A percentile compares a stretch with the other conserved stretches of the same genome.
Evolutionary conservation across 345 rosid species (phyloP).

Genomic region (Lagerstroemia speciosa): DNA sequence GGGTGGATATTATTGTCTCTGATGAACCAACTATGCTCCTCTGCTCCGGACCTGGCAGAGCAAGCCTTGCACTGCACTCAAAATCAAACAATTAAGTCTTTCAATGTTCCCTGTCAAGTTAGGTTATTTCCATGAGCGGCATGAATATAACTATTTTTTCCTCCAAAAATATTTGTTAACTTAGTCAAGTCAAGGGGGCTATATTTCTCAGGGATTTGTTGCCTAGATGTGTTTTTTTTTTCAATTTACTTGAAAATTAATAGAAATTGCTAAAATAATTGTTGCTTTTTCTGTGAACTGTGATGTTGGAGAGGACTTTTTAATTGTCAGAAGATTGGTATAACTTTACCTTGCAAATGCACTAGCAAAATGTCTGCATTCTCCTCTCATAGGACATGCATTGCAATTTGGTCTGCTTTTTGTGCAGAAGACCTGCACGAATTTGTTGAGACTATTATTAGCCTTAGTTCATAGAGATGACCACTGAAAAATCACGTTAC

Average conservation of each 20-base stretch:
- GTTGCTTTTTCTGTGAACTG: not conserved
- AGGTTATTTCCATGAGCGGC: not conserved
- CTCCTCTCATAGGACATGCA: constrained; percentile 97
- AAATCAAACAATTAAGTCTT: not conserved
- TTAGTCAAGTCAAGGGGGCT: not conserved
- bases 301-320: not conserved
- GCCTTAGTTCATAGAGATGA: not conserved
- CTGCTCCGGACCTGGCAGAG: constrained; percentile 60
- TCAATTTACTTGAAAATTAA: not conserved
- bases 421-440: constrained; percentile 88
- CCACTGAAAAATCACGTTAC: not conserved
- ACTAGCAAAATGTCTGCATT: constrained; percentile 97
- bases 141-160: not conserved
- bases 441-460: constrained; percentile 2
- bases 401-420: constrained; percentile 93
- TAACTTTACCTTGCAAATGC: constrained; percentile 84
- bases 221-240: not conserved
- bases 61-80: constrained; percentile 73
- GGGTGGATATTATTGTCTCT: constrained; percentile 6
- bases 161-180: not conserved
- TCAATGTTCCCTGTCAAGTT: not conserved
- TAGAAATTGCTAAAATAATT: not conserved
- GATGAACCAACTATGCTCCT: constrained; percentile 21
- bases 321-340: constrained; percentile 3
- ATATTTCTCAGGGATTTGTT: not conserved